Conservation (phyloP, 306 rosid genomes). For the Cucumis hystrix region DNA sequence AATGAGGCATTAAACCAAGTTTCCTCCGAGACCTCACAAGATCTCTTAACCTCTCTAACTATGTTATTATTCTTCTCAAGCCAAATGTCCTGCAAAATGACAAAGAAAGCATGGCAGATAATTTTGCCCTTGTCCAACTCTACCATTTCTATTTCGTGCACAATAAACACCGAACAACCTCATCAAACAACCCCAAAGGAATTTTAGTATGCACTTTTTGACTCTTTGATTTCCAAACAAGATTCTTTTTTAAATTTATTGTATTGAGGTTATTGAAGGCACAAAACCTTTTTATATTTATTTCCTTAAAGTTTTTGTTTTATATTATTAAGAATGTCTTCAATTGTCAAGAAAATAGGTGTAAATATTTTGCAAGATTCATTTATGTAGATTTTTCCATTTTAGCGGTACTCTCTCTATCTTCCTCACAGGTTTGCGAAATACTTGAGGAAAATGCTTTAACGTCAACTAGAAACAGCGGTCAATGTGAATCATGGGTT, state of each 20-base stretch:
- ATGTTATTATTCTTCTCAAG: too few relatives aligned
- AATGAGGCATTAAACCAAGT: too few relatives aligned
- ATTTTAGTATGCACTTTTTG: not conserved
- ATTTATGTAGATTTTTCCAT: not conserved
- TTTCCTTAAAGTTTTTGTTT: not conserved
- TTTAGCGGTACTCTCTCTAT: not conserved
- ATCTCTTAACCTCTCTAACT: too few relatives aligned
- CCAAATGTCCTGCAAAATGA: too few relatives aligned
- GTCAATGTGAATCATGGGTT: constrained; percentile 73
- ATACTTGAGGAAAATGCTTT: constrained; percentile 81
- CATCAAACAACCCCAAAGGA: not conserved
- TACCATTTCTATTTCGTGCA: too few relatives aligned
- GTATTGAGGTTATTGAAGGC: not conserved
- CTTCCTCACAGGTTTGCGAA: constrained; percentile 58
- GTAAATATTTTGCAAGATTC: not conserved
- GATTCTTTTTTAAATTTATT: not conserved
- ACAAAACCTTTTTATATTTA: not conserved
- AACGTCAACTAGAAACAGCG: constrained; percentile 39
- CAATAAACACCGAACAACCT: too few relatives aligned
- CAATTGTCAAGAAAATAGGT: not conserved
- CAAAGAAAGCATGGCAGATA: too few relatives aligned
- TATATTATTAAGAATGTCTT: not conserved
- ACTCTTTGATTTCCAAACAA: not conserved
- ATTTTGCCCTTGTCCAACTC: too few relatives aligned
- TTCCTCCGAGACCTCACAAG: too few relatives aligned